Evolutionary conservation across 2,329 filamentous ascomycete genomes (phyloP).

Genomic region (Torrubiellomyces zombiae): DNA sequence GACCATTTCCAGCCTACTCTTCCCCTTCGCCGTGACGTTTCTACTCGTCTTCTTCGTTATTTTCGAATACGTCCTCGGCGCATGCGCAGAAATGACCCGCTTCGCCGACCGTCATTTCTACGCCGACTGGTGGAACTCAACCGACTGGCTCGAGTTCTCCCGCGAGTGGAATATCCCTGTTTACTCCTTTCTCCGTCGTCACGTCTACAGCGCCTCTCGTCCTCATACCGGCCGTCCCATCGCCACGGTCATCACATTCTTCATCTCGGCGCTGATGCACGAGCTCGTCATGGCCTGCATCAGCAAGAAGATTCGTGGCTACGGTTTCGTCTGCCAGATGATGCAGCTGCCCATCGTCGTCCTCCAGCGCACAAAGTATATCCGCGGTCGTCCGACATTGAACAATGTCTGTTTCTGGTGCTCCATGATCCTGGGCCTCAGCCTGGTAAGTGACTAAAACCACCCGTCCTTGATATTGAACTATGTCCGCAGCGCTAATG

Average conservation of each 20-base stretch:
- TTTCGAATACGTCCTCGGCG: slow-evolving; percentile 90
- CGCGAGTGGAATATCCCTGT: slow-evolving; percentile 97
- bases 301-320: slow-evolving; percentile 88
- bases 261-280: slow-evolving; percentile 77
- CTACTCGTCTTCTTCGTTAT: slow-evolving; percentile 94
- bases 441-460: slow-evolving; percentile 45
- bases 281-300: slow-evolving; percentile 97
- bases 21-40: slow-evolving; percentile 95
- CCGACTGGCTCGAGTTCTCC: slow-evolving; percentile 89
- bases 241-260: slow-evolving; percentile 79
- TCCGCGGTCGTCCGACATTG: slow-evolving; percentile 57
- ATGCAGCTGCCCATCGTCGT: slow-evolving; percentile 89
- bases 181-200: slow-evolving; percentile 83
- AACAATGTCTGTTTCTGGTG: slow-evolving; percentile 89
- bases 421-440: slow-evolving; percentile 76
- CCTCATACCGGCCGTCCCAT: slow-evolving; percentile 58
- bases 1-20: slow-evolving; percentile 78
- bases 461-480: slow-evolving; percentile 1
- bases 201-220: slow-evolving; percentile 77
- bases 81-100: slow-evolving; percentile 82
- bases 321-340: slow-evolving; percentile 93
- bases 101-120: slow-evolving; percentile 96
- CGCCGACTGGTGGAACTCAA: slow-evolving; percentile 58
- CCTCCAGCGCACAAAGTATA: slow-evolving; percentile 64
- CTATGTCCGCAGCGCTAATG: no score